phyloP scores from a whole-genome alignment of 176 grass and related monocot species.

The Elaeis guineensis region DNA sequence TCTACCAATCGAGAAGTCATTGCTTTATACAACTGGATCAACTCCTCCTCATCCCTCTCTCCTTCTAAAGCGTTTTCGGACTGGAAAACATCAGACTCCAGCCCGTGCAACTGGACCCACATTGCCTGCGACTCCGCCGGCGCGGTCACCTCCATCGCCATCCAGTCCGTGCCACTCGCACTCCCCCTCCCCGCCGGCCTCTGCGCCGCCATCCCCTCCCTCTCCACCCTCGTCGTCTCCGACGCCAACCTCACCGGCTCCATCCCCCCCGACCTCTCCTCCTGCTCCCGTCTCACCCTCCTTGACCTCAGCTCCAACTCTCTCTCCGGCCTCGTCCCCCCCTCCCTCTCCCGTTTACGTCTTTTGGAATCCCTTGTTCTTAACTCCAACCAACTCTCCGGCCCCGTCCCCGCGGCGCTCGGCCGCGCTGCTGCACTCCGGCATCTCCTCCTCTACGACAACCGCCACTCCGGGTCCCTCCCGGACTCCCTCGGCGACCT shows the following conservation, averaged over 20 bases:
- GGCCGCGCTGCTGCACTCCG: slow-evolving; percentile 22
- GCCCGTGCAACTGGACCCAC: slow-evolving; percentile 85
- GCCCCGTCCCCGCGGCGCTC: slow-evolving; percentile 38
- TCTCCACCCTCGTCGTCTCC: slow-evolving; percentile 41
- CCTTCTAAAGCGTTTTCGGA: slow-evolving; percentile 34
- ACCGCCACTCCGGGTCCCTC: slow-evolving; percentile 62
- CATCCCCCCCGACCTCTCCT: slow-evolving; percentile 40
- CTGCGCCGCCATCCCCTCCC: slow-evolving; percentile 35
- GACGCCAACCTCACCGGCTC: slow-evolving; percentile 71
- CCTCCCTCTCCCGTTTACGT: slow-evolving; percentile 35
- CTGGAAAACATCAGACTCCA: slow-evolving; percentile 42
- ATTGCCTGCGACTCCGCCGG: slow-evolving; percentile 28
- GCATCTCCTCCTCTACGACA: slow-evolving; percentile 63
- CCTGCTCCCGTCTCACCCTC: slow-evolving; percentile 48
- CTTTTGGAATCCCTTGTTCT: slow-evolving; percentile 33
- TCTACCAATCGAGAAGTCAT: slow-evolving; percentile 28
- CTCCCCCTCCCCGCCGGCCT: slow-evolving; percentile 23
- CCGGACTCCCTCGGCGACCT: slow-evolving; percentile 60
- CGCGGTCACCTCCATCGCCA: slow-evolving; percentile 27
- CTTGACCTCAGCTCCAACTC: slow-evolving; percentile 72
- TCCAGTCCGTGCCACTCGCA: slow-evolving; percentile 71
- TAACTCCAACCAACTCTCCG: slow-evolving; percentile 74
- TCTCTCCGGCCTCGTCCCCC: slow-evolving; percentile 49
- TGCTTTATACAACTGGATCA: slow-evolving; percentile 64
- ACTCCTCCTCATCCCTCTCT: slow-evolving; percentile 22